Evolutionary conservation across 176 grass and related monocot species (phyloP).

Genomic region (Oryza glaberrima): DNA sequence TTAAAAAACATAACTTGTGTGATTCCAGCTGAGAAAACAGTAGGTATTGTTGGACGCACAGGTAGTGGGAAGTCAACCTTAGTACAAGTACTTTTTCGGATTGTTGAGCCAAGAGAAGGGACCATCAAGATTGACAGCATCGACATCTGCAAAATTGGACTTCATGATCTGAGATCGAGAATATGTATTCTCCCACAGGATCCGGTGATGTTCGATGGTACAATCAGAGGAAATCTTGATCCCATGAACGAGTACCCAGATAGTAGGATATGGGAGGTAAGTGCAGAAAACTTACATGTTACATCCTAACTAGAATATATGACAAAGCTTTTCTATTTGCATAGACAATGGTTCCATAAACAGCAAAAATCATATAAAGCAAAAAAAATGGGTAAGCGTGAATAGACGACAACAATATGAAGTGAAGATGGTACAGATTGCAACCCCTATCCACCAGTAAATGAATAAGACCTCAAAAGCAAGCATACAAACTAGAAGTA

Average conservation of each 20-base stretch:
- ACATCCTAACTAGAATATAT: neutral
- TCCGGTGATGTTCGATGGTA: slow-evolving; percentile 88
- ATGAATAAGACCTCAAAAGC: neutral
- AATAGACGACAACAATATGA: neutral
- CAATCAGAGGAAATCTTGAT: slow-evolving; percentile 91
- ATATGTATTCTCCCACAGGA: slow-evolving; percentile 95
- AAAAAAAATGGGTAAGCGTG: neutral
- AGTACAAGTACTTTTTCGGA: slow-evolving; percentile 83
- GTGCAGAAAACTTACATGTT: slow-evolving; percentile 20
- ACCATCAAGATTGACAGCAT: slow-evolving; percentile 82
- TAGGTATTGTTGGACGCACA: slow-evolving; percentile 90
- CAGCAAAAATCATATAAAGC: neutral
- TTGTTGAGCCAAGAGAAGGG: slow-evolving; percentile 80
- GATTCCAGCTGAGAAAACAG: slow-evolving; percentile 84
- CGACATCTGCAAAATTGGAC: slow-evolving; percentile 81
- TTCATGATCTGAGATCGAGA: slow-evolving; percentile 82
- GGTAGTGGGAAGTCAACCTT: slow-evolving; percentile 92
- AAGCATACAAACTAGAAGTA: neutral
- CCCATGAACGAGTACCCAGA: slow-evolving; percentile 80
- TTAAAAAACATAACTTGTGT: slow-evolving; percentile 81
- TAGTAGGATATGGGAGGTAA: slow-evolving; percentile 86
- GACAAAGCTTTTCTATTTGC: slow-evolving; percentile 2
- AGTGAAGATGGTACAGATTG: neutral
- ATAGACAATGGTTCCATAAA: neutral
- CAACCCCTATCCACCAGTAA: too few species aligned